These are phyloP conservation scores for Athelia psychrophila DNA, from an alignment of 1,284 basidiomycete genomes.

Conservation along the genomic window DNA sequence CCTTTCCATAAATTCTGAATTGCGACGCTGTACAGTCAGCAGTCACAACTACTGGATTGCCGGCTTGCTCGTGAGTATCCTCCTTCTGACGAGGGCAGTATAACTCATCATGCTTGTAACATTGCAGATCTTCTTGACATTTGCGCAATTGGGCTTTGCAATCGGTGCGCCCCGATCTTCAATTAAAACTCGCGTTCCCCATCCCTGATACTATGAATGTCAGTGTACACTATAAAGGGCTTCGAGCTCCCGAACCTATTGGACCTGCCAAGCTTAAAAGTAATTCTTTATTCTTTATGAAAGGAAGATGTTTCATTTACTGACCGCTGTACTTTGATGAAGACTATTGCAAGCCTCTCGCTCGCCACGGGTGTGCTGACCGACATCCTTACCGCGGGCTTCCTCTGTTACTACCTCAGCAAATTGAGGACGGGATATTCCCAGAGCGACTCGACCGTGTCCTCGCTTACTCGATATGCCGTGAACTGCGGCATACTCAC, in stretches of 20 bases:
- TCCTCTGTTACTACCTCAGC: constrained; percentile 7
- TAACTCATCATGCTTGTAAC: neutral
- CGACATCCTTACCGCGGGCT: constrained; percentile 6
- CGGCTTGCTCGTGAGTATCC: constrained; percentile 6
- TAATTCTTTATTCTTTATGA: neutral
- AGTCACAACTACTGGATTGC: constrained; percentile 6
- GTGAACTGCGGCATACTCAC: constrained; percentile 8
- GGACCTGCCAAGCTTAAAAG: constrained; percentile 3
- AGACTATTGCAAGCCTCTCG: constrained; percentile 10
- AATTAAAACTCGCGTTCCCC: neutral
- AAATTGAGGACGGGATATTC: constrained; percentile 9
- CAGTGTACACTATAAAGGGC: neutral
- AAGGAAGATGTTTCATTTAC: too few species aligned
- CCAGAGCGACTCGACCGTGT: constrained; percentile 9
- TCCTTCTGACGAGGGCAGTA: neutral
- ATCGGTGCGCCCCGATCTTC: neutral
- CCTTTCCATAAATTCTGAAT: neutral
- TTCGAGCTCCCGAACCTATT: constrained; percentile 1
- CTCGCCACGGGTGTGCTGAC: constrained; percentile 10
- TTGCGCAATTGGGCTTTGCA: constrained; percentile 7
- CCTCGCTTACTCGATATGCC: constrained; percentile 5
- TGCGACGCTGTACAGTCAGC: constrained; percentile 8
- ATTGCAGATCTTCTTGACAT: neutral
- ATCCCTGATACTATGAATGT: neutral
- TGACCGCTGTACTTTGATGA: neutral